phyloP scores from a whole-genome alignment of 805 yeast species.

The Cyberlindnera euphorbiiphila region DNA sequence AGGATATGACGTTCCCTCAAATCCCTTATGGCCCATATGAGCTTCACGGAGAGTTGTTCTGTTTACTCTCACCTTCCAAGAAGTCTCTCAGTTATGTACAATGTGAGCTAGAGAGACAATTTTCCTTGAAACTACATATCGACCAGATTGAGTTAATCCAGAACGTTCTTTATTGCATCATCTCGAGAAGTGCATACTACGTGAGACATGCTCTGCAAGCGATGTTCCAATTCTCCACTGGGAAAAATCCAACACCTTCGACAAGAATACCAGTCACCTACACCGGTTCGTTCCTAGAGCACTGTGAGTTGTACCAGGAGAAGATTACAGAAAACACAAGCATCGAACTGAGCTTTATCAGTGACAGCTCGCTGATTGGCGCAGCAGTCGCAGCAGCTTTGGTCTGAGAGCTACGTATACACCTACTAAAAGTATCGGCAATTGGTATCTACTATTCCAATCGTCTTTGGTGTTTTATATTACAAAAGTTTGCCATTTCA shows the following conservation, averaged over 20 bases:
- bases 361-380: slow-evolving; percentile 47
- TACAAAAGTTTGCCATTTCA: too few species aligned
- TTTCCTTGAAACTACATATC: neutral
- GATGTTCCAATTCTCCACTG: slow-evolving; percentile 10
- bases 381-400: slow-evolving; percentile 47
- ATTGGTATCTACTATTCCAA: too few species aligned
- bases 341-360: slow-evolving; percentile 38
- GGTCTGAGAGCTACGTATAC: too few species aligned
- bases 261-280: slow-evolving; percentile 36
- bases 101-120: neutral
- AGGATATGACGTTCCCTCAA: slow-evolving; percentile 1
- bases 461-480: too few species aligned
- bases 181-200: slow-evolving; percentile 8
- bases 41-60: slow-evolving; percentile 3
- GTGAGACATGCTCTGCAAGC: slow-evolving; percentile 9
- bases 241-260: neutral
- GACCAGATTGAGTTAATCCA: slow-evolving; percentile 1
- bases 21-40: slow-evolving; percentile 5
- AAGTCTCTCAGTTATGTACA: neutral
- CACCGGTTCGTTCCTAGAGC: slow-evolving; percentile 49
- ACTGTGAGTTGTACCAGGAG: slow-evolving; percentile 34
- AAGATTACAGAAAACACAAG: slow-evolving; percentile 28
- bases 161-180: neutral
- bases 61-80: slow-evolving; percentile 1
- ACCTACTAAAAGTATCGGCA: too few species aligned